Evolutionary conservation across 306 rosid genomes (phyloP).

Genomic region (Oxytropis ochrocephala): DNA sequence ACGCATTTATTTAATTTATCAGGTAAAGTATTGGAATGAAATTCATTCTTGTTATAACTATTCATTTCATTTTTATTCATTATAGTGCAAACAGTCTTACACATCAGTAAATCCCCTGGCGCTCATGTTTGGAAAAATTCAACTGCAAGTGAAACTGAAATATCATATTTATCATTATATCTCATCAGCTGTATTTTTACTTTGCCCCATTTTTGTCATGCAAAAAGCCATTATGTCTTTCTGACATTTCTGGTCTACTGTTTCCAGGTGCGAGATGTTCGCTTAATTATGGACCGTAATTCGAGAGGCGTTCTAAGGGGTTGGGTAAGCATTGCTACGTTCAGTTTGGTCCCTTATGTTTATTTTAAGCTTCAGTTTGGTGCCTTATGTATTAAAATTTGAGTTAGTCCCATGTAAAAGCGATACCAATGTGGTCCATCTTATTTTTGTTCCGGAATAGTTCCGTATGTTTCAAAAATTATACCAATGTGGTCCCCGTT

Average conservation of each 20-base stretch:
- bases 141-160: neutral
- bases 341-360: no score
- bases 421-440: no score
- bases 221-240: neutral
- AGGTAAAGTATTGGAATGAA: neutral
- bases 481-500: no score
- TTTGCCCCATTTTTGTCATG: neutral
- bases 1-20: slow-evolving; percentile 1
- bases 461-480: no score
- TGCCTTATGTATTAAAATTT: no score
- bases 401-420: no score
- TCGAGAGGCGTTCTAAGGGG: slow-evolving; percentile 95
- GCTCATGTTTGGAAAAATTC: neutral
- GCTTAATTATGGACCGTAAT: slow-evolving; percentile 95
- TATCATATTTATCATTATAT: neutral
- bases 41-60: neutral
- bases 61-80: neutral
- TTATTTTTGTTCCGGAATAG: no score
- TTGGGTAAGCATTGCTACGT: slow-evolving; percentile 57
- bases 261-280: slow-evolving; percentile 92
- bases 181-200: neutral
- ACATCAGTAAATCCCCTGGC: neutral
- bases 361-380: no score
- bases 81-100: neutral
- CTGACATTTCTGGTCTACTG: neutral